Evolutionary conservation across 495 filamentous ascomycete species (phyloP), one percentile per base, ranked within the genome.

Genomic region (Podospora didyma): DNA sequence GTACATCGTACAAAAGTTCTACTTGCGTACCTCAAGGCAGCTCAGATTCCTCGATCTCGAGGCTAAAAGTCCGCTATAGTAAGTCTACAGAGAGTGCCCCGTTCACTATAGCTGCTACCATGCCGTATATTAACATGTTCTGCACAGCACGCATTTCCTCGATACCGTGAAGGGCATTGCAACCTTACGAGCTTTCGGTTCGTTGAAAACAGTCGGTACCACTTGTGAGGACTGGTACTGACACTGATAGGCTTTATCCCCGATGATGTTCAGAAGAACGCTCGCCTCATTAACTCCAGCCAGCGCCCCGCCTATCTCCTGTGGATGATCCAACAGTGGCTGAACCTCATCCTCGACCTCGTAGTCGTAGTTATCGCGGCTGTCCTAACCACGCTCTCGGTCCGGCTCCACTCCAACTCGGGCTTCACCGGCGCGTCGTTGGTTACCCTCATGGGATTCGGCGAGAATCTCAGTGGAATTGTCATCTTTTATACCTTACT

Each of bases 181-280:
- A 16, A 79, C 76, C 20, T 75, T 81, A 37, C 66, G 79, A 14
- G 68, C 76, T 0, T 78, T 78, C 52, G 71, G 69, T 3, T 76
- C 73, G 68, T 49, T 61, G 23, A n/a, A 63, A 4, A 65, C 67
- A 31, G 3, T 9, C 26, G 9, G 26, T 3, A 9, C 9, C 26
- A 31, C 26, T 9, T 4, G n/a, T n/a, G n/a, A n/a, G n/a, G n/a
- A n/a, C n/a, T n/a, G n/a, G n/a, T n/a, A 31, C 26, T 9, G 26
- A 3, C 26, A 31, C 26, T 31, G 9, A 31, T 31, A 31, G 26
- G 26, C 26, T 31, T 31, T 9, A 3, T 31, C 9, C 26, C 26
- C 26, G 26, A 31, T 10, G 66, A 79, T 44, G 65, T 76, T 49
- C 58, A 67, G 12, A 71, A 76, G 14, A 79, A 81, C 48, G 66